These are phyloP conservation scores for Abelmoschus esculentus DNA, from an alignment of 345 rosid species.

Conservation along the genomic window DNA sequence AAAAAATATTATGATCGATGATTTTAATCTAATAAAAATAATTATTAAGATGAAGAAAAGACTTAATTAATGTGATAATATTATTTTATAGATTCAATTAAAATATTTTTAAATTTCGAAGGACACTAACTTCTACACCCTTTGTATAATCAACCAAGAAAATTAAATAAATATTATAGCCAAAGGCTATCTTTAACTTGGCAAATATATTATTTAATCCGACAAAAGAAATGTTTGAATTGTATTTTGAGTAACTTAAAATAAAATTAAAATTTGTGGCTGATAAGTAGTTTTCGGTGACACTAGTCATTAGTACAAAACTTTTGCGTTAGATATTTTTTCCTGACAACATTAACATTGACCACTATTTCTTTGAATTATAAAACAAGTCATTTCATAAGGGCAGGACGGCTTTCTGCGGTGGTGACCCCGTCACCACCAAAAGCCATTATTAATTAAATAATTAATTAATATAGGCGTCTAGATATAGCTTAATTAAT, in stretches of 20 bases:
- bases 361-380: neutral
- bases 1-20: too few relatives aligned
- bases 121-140: too few relatives aligned
- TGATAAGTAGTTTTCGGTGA: constrained; percentile 3
- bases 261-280: neutral
- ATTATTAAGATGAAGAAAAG: too few relatives aligned
- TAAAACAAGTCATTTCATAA: neutral
- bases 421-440: neutral
- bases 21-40: too few relatives aligned
- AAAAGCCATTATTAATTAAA: neutral
- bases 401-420: neutral
- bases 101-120: too few relatives aligned
- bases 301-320: neutral
- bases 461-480: neutral
- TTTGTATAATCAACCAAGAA: too few relatives aligned
- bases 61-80: too few relatives aligned
- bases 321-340: constrained; percentile 1
- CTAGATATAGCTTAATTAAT: neutral
- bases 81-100: too few relatives aligned
- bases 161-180: neutral
- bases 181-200: neutral
- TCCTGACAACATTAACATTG: neutral
- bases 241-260: neutral
- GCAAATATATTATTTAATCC: neutral
- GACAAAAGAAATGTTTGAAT: neutral